Evolutionary conservation across 371 early-diverging fungal species (phyloP), one percentile per base, ranked within the genome.

Genomic region (Saksenaea oblongispora): DNA sequence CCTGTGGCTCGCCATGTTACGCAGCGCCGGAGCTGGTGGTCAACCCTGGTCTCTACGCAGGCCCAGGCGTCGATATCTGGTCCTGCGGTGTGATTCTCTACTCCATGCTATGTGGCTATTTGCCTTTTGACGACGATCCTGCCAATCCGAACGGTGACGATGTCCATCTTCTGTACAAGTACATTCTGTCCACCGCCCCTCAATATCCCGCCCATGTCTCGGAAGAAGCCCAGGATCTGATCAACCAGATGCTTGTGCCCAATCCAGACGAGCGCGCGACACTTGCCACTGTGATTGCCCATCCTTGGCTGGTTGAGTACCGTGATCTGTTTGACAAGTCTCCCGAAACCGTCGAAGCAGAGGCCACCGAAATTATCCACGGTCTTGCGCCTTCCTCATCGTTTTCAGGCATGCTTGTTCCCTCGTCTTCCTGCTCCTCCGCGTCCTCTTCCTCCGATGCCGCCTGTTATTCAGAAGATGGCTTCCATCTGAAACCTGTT

Each of bases 11-110:
- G 42, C 98, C 98, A 0, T 96, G 95, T 78, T 97, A 96, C 73
- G 97, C 98, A 1, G 95, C 98, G 2, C 98, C 98, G 1, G 98
- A 97, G 73, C 85, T 97, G 34, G 94, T 96, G 17, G 88, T 95
- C 57, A 89, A 89, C 61, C 93, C 95, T 56, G 91, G 91, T n/a
- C 82, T 91, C 14, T 99, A 99, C 71, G 93, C 90, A 1, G 98
- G 98, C 14, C 93, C 95, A 8, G 92, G 93, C 8, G 96, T 94
- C 1, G 97, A 97, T 74, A 87, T 95, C 42, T 97, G 96, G 96
- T 89, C 89, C 54, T 91, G 94, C 55, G 97, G 97, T 28, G 95
- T 97, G 34, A 92, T 97, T 57, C 67, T 96, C 61, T 86, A 84
- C 66, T 84, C 88, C 10, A 86, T 87, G 86, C 74, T 87, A 13